Conservation (phyloP, 2,329 filamentous ascomycete species). For the Colletotrichum sp. region DNA sequence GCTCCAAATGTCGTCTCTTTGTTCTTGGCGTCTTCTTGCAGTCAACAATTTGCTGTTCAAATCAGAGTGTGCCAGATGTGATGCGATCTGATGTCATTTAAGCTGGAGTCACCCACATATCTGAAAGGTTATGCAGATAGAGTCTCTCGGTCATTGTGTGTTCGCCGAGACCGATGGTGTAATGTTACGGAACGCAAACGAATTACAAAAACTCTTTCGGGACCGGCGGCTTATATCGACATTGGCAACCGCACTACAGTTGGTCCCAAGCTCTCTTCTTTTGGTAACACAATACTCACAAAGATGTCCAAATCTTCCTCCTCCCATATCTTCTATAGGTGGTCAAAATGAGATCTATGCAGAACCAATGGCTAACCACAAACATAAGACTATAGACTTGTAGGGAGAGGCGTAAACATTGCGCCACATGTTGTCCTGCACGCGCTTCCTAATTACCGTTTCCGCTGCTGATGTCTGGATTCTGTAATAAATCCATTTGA, state of each 20-base stretch:
- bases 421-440: background rate
- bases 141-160: background rate
- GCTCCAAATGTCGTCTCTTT: background rate
- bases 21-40: background rate
- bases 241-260: background rate
- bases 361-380: background rate
- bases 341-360: background rate
- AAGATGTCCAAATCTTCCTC: background rate
- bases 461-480: too few species aligned
- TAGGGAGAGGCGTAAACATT: background rate
- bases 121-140: background rate
- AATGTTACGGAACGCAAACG: background rate
- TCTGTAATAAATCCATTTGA: background rate
- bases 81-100: background rate
- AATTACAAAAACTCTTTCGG: background rate
- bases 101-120: background rate
- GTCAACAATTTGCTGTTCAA: background rate
- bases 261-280: background rate
- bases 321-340: background rate
- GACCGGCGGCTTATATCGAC: background rate
- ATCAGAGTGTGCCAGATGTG: background rate
- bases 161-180: background rate
- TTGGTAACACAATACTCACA: background rate
- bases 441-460: background rate
- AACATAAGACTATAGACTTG: background rate